Base-by-base conservation (phyloP, 495 filamentous ascomycete species). In the Daldinia childiae region DNA sequence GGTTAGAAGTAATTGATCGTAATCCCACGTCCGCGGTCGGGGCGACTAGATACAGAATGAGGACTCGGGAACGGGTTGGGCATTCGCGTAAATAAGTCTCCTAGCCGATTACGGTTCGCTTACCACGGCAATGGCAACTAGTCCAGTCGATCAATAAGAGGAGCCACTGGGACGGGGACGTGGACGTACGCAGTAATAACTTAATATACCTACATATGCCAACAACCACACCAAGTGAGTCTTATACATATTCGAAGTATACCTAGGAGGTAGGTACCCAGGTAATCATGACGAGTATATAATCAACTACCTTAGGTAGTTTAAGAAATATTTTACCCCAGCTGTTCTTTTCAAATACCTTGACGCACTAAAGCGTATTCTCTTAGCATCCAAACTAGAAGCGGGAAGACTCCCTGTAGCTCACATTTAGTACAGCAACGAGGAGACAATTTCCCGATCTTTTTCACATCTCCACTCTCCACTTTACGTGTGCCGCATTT, bases 1-100 rank as follows among this genome's bases (percentile, higher is more conserved):
- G 36, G 60, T 43, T 14, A 6, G 52, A 57, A 58, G 9, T 73
- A 57, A 64, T 57, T 51, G 29, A 60, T 72, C 64, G 43, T 15
- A 68, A 58, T 68, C 70, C 61, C 57, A 62, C 60, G 57, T 26
- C 27, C 27, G 39, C n/a, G 65, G 55, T 29, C 50, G 29, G 69
- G 19, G 58, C 15, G 24, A 29, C 55, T 29, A 58, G 4, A 6
- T 29, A 6, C 3, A 17, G n/a, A 38, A 12, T 36, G 12, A 56
- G 39, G 38, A 58, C 58, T 48, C 32, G 50, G 34, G 27, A 59
- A 57, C 50, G 58, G 63, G 63, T 38, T 45, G 21, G 58, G 26
- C 21, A 51, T 32, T 45, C 39, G n/a, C 27, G 21, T 55, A 50
- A 59, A 58, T 38, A 27, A 57, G n/a, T 32, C 27, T 29, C 54